Evolutionary conservation across 352 stramenopile genomes (phyloP).

Genomic region (Bremia lactucae): DNA sequence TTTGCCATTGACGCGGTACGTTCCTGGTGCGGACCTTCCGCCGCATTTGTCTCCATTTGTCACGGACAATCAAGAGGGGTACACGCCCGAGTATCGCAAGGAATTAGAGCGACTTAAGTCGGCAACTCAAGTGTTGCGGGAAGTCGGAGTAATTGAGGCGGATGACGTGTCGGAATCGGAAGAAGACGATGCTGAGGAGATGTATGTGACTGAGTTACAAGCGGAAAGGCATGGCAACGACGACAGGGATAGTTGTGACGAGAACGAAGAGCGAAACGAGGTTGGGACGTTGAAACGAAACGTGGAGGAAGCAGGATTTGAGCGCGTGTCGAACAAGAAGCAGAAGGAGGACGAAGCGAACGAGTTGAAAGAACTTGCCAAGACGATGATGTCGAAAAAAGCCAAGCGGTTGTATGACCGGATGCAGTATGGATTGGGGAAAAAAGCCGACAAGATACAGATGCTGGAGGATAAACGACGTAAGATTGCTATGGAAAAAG

Average conservation of each 20-base stretch:
- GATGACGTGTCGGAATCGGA: conserved; percentile 26
- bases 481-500: conserved; percentile 58
- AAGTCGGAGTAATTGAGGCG: conserved; percentile 34
- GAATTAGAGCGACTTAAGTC: conserved; percentile 80
- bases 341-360: conserved; percentile 72
- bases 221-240: conserved; percentile 50
- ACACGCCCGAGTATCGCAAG: conserved; percentile 95
- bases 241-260: conserved; percentile 20
- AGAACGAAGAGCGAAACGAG: conserved; percentile 23
- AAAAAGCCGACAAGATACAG: conserved; percentile 82
- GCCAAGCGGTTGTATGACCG: conserved; percentile 84
- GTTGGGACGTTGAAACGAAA: conserved; percentile 40
- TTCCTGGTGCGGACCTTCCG: conserved; percentile 87
- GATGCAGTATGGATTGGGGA: conserved; percentile 87
- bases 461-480: conserved; percentile 70
- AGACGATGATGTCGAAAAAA: conserved; percentile 91
- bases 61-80: conserved; percentile 92
- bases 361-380: conserved; percentile 79
- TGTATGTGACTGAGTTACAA: conserved; percentile 72
- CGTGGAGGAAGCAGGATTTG: conserved; percentile 10
- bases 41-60: conserved; percentile 93
- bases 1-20: conserved; percentile 89
- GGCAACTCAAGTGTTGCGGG: conserved; percentile 57
- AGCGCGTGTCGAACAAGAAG: conserved; percentile 67
- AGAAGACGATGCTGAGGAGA: conserved; percentile 43